Evolutionary conservation across 2,329 filamentous ascomycete species (phyloP).

Genomic region (Exophiala xenobiotica): DNA sequence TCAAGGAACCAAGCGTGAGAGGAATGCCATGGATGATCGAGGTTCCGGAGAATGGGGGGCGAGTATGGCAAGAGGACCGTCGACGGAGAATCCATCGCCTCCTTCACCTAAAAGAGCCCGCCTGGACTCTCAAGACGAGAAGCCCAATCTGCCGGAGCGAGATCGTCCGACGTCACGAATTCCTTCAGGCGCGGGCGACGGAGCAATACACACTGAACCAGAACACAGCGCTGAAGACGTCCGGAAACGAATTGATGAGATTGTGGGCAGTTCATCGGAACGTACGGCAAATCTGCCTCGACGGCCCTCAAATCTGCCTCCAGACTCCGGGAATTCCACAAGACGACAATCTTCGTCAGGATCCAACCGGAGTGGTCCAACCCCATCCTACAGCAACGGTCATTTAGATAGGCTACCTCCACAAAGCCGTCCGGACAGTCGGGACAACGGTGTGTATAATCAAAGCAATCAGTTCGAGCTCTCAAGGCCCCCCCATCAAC

Average conservation of each 20-base stretch:
- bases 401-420: conserved; percentile 21
- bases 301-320: conserved; percentile 11
- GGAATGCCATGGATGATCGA: conserved; percentile 36
- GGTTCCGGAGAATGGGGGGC: conserved; percentile 23
- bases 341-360: conserved; percentile 18
- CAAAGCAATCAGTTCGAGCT: conserved; percentile 9
- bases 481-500: not conserved
- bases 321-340: conserved; percentile 3
- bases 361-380: conserved; percentile 14
- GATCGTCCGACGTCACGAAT: conserved; percentile 20
- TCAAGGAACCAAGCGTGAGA: conserved; percentile 42
- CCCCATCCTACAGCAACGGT: conserved; percentile 17
- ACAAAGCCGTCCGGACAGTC: conserved; percentile 17
- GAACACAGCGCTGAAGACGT: conserved; percentile 33
- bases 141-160: conserved; percentile 23
- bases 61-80: conserved; percentile 16
- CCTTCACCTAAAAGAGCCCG: conserved; percentile 26
- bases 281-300: conserved; percentile 28
- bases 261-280: conserved; percentile 30
- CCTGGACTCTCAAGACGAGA: conserved; percentile 24
- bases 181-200: conserved; percentile 5
- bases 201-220: conserved; percentile 7
- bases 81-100: conserved; percentile 13
- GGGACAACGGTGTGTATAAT: conserved; percentile 10
- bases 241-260: conserved; percentile 40